These are phyloP conservation scores for Diaporthe vexans DNA, from an alignment of 2,329 filamentous ascomycete genomes.

Conservation along the genomic window DNA sequence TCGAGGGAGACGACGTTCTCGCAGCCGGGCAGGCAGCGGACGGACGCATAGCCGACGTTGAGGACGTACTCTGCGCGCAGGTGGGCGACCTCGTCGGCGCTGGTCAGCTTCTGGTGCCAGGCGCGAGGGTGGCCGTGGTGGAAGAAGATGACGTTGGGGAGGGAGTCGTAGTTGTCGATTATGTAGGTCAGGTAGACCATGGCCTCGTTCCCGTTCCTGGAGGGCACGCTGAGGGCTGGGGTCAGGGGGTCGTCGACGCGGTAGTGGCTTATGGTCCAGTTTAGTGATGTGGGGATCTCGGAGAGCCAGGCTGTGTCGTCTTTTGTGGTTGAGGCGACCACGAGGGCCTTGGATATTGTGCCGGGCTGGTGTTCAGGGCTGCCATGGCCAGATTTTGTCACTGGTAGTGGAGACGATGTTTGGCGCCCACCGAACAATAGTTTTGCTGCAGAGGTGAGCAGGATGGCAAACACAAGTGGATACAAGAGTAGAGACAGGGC, in stretches of 20 bases:
- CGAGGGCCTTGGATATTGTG: constrained; percentile 42
- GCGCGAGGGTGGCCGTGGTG: constrained; percentile 67
- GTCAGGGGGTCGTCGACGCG: constrained; percentile 44
- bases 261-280: constrained; percentile 46
- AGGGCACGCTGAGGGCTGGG: constrained; percentile 44
- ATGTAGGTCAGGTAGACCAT: constrained; percentile 75
- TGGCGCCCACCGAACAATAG: constrained; percentile 32
- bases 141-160: constrained; percentile 71
- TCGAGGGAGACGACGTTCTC: constrained; percentile 47
- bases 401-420: neutral
- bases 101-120: constrained; percentile 72
- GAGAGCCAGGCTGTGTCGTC: constrained; percentile 43
- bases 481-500: constrained; percentile 41
- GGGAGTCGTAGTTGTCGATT: constrained; percentile 71
- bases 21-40: constrained; percentile 62
- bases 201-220: constrained; percentile 66
- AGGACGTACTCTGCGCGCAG: constrained; percentile 66
- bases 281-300: constrained; percentile 30
- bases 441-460: constrained; percentile 38
- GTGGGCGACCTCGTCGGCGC: constrained; percentile 61
- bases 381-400: neutral
- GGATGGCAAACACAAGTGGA: constrained; percentile 42
- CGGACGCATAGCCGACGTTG: constrained; percentile 70
- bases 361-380: neutral
- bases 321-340: constrained; percentile 42